These are phyloP conservation scores for Castanea crenata DNA, from an alignment of 306 rosid genomes.

Conservation along the genomic window DNA sequence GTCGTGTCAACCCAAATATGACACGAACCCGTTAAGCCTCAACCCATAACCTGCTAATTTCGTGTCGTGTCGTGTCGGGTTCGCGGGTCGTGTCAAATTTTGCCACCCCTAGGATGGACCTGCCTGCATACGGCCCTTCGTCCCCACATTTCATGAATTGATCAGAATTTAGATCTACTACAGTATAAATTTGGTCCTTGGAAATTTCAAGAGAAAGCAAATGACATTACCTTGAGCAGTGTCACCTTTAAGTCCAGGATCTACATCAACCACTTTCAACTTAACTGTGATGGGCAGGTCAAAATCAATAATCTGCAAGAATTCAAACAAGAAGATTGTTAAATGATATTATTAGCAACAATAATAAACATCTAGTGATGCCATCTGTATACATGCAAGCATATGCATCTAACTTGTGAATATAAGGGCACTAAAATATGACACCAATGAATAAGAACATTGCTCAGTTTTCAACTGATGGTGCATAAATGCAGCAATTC, in stretches of 20 bases:
- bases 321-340: conserved; percentile 10
- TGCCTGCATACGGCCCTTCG: neutral
- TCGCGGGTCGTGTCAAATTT: too few relatives aligned
- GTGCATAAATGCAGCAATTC: neutral
- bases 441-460: conserved; percentile 17
- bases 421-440: neutral
- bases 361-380: conserved; percentile 2
- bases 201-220: conserved; percentile 17
- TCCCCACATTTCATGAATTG: conserved; percentile 4
- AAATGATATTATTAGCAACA: neutral
- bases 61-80: too few relatives aligned
- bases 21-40: too few relatives aligned
- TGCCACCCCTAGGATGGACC: conserved; percentile 2
- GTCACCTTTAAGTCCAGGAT: conserved; percentile 87
- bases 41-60: too few relatives aligned
- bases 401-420: conserved; percentile 14
- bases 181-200: conserved; percentile 8
- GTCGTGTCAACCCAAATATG: too few relatives aligned
- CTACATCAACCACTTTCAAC: conserved; percentile 66
- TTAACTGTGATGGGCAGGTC: conserved; percentile 69
- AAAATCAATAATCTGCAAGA: conserved; percentile 72
- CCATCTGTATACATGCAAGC: conserved; percentile 7
- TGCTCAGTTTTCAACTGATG: neutral
- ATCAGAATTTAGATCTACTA: conserved; percentile 8
- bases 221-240: conserved; percentile 69